Base-by-base conservation (phyloP, 805 yeast species). In the Sporopachydermia lactativora region DNA sequence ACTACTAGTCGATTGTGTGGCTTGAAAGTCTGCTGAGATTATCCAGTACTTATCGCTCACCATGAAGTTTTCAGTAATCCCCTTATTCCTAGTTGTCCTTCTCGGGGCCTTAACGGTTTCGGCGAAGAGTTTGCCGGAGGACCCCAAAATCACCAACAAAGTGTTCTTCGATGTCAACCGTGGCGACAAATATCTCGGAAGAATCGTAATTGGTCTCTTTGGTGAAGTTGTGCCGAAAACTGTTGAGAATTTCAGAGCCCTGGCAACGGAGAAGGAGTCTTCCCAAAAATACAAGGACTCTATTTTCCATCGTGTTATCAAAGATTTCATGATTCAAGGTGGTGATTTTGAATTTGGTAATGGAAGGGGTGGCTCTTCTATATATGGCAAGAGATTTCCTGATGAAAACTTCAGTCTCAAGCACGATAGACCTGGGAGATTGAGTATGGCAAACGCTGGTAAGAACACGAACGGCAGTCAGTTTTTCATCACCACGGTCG, bases 201-300 rank as follows among this genome's bases (percentile, higher is more conserved):
- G 94, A 56, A 70, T 89, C 47, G 81, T 78, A 44, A 68, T 89
- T 58, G 97, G 96, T 8, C 69, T 89, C 41, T 89, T 77, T 57
- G 96, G 96, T 38, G 73, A 76, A 17, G 82, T 75, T 39, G 89
- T 80, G 34, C 95, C 94, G 51, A 81, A 80, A 61, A 88, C 96
- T 18, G 92, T 70, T 34, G 88, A 83, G 59, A 88, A 88, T 69
- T 86, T 86, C 64, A 75, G 83, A 52, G 80, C 81, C 53, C 70
- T 86, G 59, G 66, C 85, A 39, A 66, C 76, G 38, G 89, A 94
- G 15, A 81, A 76, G 41, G 85, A 83, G 54, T 75, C 81, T 24
- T 60, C 66, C 34, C 77, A 54, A 77, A 77, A 78, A 31, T 83
- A 79, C 64, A 63, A 66, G 49, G 70, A 68, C 45, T 71, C 84